A percentile compares a stretch with the other conserved stretches of the same genome.
Evolutionary conservation across 352 stramenopile species (phyloP).

Genomic region (Phytophthora europaea): DNA sequence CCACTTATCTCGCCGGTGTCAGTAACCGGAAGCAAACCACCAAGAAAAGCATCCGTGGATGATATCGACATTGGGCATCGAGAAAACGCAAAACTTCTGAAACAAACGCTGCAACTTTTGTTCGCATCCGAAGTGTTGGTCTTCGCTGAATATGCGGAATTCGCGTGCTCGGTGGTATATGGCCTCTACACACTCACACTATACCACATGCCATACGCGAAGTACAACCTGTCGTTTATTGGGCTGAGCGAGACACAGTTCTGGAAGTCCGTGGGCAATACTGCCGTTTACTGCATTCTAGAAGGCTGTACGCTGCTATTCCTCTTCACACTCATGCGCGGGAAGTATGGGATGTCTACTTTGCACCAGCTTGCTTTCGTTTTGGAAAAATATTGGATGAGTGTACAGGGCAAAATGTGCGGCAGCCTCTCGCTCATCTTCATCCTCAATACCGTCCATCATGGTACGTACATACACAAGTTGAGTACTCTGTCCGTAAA

Average conservation of each 20-base stretch:
- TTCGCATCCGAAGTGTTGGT: slow-evolving; percentile 38
- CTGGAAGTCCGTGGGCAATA: slow-evolving; percentile 8
- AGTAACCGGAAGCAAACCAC: not conserved
- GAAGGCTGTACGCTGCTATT: slow-evolving; percentile 28
- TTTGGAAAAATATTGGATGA: slow-evolving; percentile 46
- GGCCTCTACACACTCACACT: slow-evolving; percentile 33
- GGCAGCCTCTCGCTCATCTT: slow-evolving; percentile 41
- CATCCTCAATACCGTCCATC: slow-evolving; percentile 31
- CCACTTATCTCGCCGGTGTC: not conserved
- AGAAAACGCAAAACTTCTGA: slow-evolving; percentile 30
- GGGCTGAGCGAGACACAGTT: slow-evolving; percentile 9
- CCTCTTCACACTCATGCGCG: slow-evolving; percentile 26
- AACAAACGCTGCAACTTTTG: slow-evolving; percentile 35
- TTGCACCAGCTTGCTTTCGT: slow-evolving; percentile 45
- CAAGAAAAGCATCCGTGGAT: slow-evolving; percentile 11
- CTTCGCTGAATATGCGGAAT: slow-evolving; percentile 47
- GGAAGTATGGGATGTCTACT: slow-evolving; percentile 39
- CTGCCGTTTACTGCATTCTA: slow-evolving; percentile 17
- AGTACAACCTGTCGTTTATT: slow-evolving; percentile 34
- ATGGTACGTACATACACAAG: slow-evolving; percentile 2
- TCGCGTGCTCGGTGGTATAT: slow-evolving; percentile 35
- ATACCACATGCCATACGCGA: slow-evolving; percentile 28
- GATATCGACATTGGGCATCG: slow-evolving; percentile 27
- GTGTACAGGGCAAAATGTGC: slow-evolving; percentile 35
- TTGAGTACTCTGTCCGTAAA: not conserved